Conservation (phyloP, 106 monocot species). For the Platanthera guangdongensis region DNA sequence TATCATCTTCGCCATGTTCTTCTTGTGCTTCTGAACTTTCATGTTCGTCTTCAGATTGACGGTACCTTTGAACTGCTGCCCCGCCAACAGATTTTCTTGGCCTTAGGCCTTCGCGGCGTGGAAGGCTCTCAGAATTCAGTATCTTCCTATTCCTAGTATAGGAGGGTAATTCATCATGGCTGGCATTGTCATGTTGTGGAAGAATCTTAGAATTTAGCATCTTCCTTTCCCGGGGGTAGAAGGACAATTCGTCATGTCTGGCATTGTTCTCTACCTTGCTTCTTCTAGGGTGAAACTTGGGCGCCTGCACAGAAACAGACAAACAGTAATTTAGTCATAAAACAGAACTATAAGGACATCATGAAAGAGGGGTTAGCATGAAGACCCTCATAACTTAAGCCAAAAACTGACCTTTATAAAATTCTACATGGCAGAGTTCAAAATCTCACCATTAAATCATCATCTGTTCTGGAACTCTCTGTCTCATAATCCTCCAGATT, state of each 20-base stretch:
- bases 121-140: slow-evolving; percentile 27
- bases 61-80: slow-evolving; percentile 33
- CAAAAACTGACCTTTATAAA: slow-evolving; percentile 35
- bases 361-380: slow-evolving; percentile 5
- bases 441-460: slow-evolving; percentile 93
- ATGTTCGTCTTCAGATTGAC: slow-evolving; percentile 68
- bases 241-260: slow-evolving; percentile 41
- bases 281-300: slow-evolving; percentile 61
- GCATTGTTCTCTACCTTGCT: slow-evolving; percentile 47
- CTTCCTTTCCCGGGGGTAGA: slow-evolving; percentile 37
- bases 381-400: slow-evolving; percentile 15
- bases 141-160: slow-evolving; percentile 32
- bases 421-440: slow-evolving; percentile 38
- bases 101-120: slow-evolving; percentile 83
- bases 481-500: slow-evolving; percentile 79
- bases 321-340: neutral
- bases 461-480: slow-evolving; percentile 84
- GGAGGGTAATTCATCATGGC: slow-evolving; percentile 39
- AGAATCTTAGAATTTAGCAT: slow-evolving; percentile 19
- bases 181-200: slow-evolving; percentile 57
- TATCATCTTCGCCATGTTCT: slow-evolving; percentile 47
- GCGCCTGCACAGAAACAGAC: slow-evolving; percentile 28
- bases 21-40: slow-evolving; percentile 66
- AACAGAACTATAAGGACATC: neutral
- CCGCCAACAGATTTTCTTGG: slow-evolving; percentile 55